Base-by-base conservation (phyloP, 164 flowering plant species). In the Aristolochia californica region DNA sequence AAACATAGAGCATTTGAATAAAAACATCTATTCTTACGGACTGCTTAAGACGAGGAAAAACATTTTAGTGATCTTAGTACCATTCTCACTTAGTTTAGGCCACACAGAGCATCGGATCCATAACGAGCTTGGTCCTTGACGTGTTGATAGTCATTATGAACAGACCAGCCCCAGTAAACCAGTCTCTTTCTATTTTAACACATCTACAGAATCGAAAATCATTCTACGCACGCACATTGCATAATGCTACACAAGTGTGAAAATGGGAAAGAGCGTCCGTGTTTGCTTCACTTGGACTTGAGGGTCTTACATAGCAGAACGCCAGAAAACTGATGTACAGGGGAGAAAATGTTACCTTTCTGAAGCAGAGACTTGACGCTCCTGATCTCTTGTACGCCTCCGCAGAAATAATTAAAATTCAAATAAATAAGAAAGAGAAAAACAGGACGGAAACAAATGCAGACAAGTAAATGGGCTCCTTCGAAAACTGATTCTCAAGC, bases 341-440 rank as follows among this genome's bases (percentile, higher is more conserved):
- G 43, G 21, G 23, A 52, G 16, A 40, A 18, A n/a, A 24, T 59
- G 64, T 69, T 66, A 18, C 56, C 64, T 47, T 70, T 64, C 77
- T 61, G 68, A 69, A 57, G 48, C 24, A 55, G 62, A 22, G 77
- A 79, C 58, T 73, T 70, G 73, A 51, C 70, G 75, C 66, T 66
- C 72, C 68, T 70, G 78, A 78, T 76, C 83, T 74, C 76, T 70
- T 66, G 66, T 55, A 62, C 40, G 10, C 53, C 1, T 23, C 13
- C 26, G 15, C 5, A 12, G 23, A 13, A 49, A 50, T 23, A 34
- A 34, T 34, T 34, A 34, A 2, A 47, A 28, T 8, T 43, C n/a
- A 18, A 54, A 30, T 20, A 43, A 45, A 25, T 11, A 8, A 57
- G 27, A 17, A 72, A 73, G 34, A 68, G 62, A 66, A 73, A 18